phyloP scores from a whole-genome alignment of 176 grass and related monocot genomes.

The Zoysia japonica region DNA sequence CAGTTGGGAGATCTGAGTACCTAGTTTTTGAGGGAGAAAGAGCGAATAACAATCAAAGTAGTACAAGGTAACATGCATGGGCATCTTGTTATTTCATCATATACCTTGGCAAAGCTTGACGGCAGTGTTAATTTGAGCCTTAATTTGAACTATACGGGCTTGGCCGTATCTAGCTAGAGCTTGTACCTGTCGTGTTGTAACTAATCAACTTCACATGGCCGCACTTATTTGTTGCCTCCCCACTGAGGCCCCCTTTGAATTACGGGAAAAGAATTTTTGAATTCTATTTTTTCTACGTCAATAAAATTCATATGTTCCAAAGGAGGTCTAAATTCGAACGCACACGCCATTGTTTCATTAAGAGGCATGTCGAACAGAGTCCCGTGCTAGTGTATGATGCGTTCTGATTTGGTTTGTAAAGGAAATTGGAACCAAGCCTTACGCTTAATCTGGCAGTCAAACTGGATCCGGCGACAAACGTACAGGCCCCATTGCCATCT shows the following conservation, averaged over 20 bases:
- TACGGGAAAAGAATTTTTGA: too few relatives aligned
- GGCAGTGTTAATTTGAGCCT: not conserved
- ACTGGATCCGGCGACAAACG: not conserved
- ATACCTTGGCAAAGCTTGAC: not conserved
- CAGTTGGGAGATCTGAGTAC: too few relatives aligned
- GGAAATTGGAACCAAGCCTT: not conserved
- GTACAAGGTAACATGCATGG: not conserved
- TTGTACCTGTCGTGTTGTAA: not conserved
- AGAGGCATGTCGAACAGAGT: too few relatives aligned
- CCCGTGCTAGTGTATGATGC: too few relatives aligned
- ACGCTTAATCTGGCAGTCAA: not conserved
- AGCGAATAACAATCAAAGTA: not conserved
- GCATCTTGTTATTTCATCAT: not conserved
- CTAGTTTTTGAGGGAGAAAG: too few relatives aligned
- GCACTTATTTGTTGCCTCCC: not conserved
- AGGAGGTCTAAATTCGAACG: too few relatives aligned
- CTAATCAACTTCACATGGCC: not conserved
- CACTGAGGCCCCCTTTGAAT: not conserved
- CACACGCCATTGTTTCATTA: too few relatives aligned
- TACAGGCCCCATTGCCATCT: not conserved
- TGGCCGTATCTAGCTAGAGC: not conserved
- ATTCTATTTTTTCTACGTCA: too few relatives aligned
- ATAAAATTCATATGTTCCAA: too few relatives aligned
- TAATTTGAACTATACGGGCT: not conserved
- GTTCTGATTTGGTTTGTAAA: too few relatives aligned